These are phyloP conservation scores for Zasmidium angulare DNA, from an alignment of 2,329 filamentous ascomycete species.

Conservation along the genomic window DNA sequence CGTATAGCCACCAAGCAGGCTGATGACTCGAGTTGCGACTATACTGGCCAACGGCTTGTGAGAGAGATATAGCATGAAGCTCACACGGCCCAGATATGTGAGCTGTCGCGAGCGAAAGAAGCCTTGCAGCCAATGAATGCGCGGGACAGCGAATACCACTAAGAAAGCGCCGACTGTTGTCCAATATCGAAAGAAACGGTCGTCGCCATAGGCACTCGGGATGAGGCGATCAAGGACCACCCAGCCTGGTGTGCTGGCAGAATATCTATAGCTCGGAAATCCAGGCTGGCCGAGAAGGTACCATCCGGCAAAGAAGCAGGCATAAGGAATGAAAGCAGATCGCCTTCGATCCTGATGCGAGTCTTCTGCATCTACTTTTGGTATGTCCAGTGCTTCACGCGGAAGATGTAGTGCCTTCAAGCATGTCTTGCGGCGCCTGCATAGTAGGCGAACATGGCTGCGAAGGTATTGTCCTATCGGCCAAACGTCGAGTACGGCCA, in stretches of 20 bases:
- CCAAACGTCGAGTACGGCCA: constrained; percentile 65
- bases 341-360: too few relatives aligned
- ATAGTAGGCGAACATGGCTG: not conserved
- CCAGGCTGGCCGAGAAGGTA: constrained; percentile 12
- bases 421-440: not conserved
- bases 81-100: constrained; percentile 61
- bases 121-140: constrained; percentile 46
- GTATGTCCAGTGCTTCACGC: not conserved
- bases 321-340: constrained; percentile 23
- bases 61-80: constrained; percentile 62
- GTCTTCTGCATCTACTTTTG: too few relatives aligned
- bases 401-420: not conserved
- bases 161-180: constrained; percentile 54
- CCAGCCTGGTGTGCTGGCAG: constrained; percentile 59
- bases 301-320: constrained; percentile 35
- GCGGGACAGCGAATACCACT: constrained; percentile 52
- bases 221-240: constrained; percentile 50
- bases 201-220: constrained; percentile 17
- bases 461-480: constrained; percentile 32
- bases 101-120: constrained; percentile 52
- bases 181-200: constrained; percentile 52
- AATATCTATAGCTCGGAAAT: constrained; percentile 42
- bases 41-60: constrained; percentile 58
- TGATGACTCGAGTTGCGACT: constrained; percentile 53
- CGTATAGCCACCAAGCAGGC: constrained; percentile 45